Conservation (phyloP, 2,329 filamentous ascomycete species). For the Ceratocystis colombiana region DNA sequence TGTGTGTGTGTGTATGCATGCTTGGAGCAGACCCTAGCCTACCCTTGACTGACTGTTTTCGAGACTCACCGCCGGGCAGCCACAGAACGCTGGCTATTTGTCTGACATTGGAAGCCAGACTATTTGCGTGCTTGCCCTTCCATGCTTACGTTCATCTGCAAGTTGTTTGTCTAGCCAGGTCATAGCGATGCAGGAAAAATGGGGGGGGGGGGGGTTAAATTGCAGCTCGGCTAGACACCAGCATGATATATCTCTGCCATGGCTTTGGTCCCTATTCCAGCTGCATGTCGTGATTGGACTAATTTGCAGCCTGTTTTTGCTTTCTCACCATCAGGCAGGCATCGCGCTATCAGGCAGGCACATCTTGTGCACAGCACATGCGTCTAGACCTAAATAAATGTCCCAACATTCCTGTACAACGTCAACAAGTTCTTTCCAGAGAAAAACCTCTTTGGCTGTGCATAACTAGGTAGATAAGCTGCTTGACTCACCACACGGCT, state of each 20-base stretch:
- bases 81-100: slow-evolving; percentile 6
- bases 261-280: background rate
- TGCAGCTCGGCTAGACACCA: background rate
- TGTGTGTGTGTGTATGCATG: background rate
- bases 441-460: background rate
- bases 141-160: slow-evolving; percentile 3
- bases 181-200: background rate
- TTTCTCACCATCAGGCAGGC: background rate
- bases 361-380: background rate
- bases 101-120: background rate
- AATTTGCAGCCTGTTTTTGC: background rate
- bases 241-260: background rate
- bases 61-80: slow-evolving; percentile 18
- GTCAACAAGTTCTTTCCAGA: background rate
- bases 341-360: background rate
- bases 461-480: background rate
- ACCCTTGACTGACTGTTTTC: background rate
- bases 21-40: background rate
- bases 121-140: background rate
- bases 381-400: background rate
- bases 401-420: slow-evolving; percentile 7
- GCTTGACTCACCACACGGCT: background rate
- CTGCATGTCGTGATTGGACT: too few species aligned
- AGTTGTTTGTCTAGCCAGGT: background rate
- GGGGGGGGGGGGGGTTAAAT: background rate